Evolutionary conservation across 306 rosid genomes (phyloP).

Genomic region (Mimosa bimucronata): DNA sequence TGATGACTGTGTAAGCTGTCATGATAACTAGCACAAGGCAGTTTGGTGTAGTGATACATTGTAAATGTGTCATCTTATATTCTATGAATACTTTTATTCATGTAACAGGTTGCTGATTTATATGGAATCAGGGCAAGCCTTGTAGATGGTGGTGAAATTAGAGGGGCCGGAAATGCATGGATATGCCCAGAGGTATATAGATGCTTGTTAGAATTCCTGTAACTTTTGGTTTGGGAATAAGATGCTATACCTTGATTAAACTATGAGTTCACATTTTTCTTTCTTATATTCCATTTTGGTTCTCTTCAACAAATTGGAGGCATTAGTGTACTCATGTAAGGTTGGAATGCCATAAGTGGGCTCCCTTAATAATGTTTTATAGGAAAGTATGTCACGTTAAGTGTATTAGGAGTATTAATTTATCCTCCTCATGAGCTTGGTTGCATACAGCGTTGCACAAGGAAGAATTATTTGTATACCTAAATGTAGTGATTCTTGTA

Average conservation of each 20-base stretch:
- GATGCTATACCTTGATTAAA: slow-evolving; percentile 21
- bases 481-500: slow-evolving; percentile 18
- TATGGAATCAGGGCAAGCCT: slow-evolving; percentile 94
- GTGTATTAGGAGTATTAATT: background rate
- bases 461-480: slow-evolving; percentile 9
- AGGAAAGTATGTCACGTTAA: background rate
- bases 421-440: background rate
- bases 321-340: slow-evolving; percentile 26
- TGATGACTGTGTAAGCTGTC: slow-evolving; percentile 82
- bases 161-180: slow-evolving; percentile 99
- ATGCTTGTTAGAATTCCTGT: slow-evolving; percentile 30
- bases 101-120: slow-evolving; percentile 85
- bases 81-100: slow-evolving; percentile 38
- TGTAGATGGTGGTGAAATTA: slow-evolving; percentile 97
- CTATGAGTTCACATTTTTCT: background rate
- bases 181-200: slow-evolving; percentile 87
- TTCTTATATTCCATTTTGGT: background rate
- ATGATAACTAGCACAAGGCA: slow-evolving; percentile 16
- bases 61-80: slow-evolving; percentile 22
- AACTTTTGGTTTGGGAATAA: background rate
- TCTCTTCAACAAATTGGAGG: slow-evolving; percentile 21
- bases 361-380: background rate
- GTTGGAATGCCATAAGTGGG: slow-evolving; percentile 28
- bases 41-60: slow-evolving; percentile 20
- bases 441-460: background rate